Conservation (phyloP, 805 yeast genomes). For the Metschnikowia drakensbergensis region DNA sequence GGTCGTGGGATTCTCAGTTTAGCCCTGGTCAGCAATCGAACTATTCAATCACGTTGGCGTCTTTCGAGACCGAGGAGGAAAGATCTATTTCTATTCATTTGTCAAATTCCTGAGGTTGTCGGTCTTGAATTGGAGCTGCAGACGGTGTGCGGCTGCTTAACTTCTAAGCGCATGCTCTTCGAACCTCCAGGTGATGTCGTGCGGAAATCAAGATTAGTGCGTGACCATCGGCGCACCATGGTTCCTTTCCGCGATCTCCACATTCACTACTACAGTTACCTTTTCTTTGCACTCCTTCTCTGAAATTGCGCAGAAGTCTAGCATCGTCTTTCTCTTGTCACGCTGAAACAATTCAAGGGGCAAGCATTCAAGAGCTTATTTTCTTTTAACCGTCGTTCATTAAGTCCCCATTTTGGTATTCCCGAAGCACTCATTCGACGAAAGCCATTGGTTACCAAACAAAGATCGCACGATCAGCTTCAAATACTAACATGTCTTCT, state of each 20-base stretch:
- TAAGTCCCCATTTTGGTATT: neutral
- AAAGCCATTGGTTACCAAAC: conserved; percentile 1
- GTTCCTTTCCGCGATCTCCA: conserved; percentile 15
- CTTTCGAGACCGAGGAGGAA: too few species aligned
- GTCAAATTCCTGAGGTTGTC: neutral
- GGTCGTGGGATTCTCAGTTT: conserved; percentile 1
- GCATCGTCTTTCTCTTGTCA: neutral
- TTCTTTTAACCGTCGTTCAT: neutral
- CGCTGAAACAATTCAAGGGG: neutral
- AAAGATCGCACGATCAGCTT: neutral
- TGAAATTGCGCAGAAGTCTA: neutral
- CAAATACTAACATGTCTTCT: conserved; percentile 40
- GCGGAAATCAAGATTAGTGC: conserved; percentile 16
- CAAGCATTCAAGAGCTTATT: neutral
- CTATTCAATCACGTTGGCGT: neutral
- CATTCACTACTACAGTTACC: conserved; percentile 5
- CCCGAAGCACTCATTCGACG: neutral
- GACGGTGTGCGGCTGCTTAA: neutral
- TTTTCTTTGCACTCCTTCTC: conserved; percentile 3
- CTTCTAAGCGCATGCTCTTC: conserved; percentile 1
- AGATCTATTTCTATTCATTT: too few species aligned
- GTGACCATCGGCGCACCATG: conserved; percentile 15
- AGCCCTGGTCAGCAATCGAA: neutral
- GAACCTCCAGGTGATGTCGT: conserved; percentile 8
- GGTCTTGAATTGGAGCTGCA: neutral